Evolutionary conservation across 805 yeast genomes (phyloP), one percentile per base, ranked within the genome.

Genomic region (Suhomyces canberraensis): DNA sequence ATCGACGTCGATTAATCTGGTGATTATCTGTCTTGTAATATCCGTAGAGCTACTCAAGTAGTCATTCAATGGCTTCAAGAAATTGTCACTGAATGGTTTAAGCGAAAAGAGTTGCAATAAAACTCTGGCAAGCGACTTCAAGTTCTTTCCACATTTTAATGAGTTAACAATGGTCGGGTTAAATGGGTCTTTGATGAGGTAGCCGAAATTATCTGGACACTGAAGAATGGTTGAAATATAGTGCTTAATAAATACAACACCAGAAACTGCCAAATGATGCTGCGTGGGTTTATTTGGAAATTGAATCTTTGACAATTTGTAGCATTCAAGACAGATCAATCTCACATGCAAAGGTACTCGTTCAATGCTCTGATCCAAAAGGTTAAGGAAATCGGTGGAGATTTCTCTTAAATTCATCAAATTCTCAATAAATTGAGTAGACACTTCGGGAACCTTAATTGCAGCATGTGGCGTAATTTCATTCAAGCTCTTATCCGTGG

Each of bases 51-150:
- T 63, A 35, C 65, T 69, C 29, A 88, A 72, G 51, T 77, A 85
- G 29, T 84, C 90, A 55, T 85, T 85, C 52, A 87, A 66, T 1
- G 95, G 95, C 52, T 84, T 89, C 47, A 87, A 60, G 55, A 78
- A 87, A 32, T 81, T 76, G 46, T 84, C 79, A 11, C 74, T 75
- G 60, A 88, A 87, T 2, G 85, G 77, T 43, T 73, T 71, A 79
- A 87, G 78, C 3, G 79, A 58, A 16, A 84, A 80, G 25, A 84
- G 56, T 56, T 86, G 95, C 21, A 73, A 64, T 35, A 87, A 50
- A 8, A 84, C 76, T 39, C 79, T 72, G 21, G 79, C 62, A 31
- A 86, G 64, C 36, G 76, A 75, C 14, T 59, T 50, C 39, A 88
- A 58, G 51, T 86, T 88, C 33, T 72, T 70, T 20, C 54, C 51